Conservation (phyloP, 176 grass and related monocot species). For the Carex myosuroides region DNA sequence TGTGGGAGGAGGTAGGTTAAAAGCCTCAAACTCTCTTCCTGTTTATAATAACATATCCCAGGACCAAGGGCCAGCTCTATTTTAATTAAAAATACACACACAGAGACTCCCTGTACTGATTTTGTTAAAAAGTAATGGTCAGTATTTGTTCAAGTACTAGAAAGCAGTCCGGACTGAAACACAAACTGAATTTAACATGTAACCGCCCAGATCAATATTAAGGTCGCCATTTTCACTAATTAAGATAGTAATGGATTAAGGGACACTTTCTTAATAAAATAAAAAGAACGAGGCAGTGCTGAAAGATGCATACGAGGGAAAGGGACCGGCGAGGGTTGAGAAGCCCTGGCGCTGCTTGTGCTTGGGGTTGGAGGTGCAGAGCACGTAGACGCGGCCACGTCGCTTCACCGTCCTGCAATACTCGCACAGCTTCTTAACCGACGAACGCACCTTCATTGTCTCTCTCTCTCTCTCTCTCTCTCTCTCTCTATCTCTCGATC, state of each 20-base stretch:
- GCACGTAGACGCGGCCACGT: conserved; percentile 74
- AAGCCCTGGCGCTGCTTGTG: conserved; percentile 95
- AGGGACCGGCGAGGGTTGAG: conserved; percentile 50
- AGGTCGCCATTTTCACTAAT: not conserved
- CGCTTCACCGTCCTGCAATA: conserved; percentile 91
- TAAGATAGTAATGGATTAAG: not conserved
- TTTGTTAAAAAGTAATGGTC: not conserved
- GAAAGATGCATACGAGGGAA: not conserved
- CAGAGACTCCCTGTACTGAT: not conserved
- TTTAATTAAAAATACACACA: not conserved
- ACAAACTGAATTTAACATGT: not conserved
- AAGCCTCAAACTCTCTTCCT: not conserved
- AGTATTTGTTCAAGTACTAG: not conserved
- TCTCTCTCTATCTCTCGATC: not conserved
- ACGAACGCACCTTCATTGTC: conserved; percentile 88
- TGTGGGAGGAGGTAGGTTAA: not conserved
- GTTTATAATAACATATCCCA: not conserved
- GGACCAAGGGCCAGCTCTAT: not conserved
- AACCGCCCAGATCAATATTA: not conserved
- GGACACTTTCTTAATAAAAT: not conserved
- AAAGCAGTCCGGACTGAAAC: not conserved
- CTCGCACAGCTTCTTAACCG: conserved; percentile 84
- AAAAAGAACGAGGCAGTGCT: not conserved
- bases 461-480: not conserved
- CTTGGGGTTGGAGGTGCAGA: conserved; percentile 79